Conservation (phyloP, 2,329 filamentous ascomycete genomes). For the Bipolaris oryzae region DNA sequence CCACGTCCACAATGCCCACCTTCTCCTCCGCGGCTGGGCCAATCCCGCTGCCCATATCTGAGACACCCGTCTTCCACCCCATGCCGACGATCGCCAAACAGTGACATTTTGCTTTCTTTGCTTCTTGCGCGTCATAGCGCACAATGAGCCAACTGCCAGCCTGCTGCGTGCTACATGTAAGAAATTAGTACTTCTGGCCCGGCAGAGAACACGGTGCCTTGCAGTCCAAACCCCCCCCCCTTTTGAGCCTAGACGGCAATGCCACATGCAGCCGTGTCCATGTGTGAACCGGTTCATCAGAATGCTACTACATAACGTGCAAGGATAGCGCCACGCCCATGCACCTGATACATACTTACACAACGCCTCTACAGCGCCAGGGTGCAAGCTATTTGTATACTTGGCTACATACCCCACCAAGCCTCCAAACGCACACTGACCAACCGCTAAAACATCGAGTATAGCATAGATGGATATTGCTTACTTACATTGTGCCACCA, state of each 20-base stretch:
- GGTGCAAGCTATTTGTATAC: too few species aligned
- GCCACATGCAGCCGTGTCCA: neutral
- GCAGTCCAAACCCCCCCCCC: neutral
- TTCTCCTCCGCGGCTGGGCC: conserved; percentile 6
- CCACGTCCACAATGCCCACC: neutral
- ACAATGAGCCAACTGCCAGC: neutral
- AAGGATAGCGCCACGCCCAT: neutral
- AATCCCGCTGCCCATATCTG: neutral
- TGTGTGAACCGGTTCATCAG: neutral
- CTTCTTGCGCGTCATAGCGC: conserved; percentile 4
- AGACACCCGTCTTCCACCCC: neutral
- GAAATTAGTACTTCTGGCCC: neutral
- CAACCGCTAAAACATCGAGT: too few species aligned
- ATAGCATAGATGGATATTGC: too few species aligned
- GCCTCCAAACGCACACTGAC: too few species aligned
- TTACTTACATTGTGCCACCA: too few species aligned
- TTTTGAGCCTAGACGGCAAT: neutral
- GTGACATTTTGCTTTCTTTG: neutral
- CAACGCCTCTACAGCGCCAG: too few species aligned
- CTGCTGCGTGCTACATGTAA: neutral
- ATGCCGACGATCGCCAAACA: conserved; percentile 1
- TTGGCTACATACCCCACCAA: too few species aligned
- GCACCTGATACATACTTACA: neutral
- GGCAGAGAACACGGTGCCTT: neutral
- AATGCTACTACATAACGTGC: neutral